phyloP scores from a whole-genome alignment of 176 grass and related monocot genomes.

The Carex kokanica region DNA sequence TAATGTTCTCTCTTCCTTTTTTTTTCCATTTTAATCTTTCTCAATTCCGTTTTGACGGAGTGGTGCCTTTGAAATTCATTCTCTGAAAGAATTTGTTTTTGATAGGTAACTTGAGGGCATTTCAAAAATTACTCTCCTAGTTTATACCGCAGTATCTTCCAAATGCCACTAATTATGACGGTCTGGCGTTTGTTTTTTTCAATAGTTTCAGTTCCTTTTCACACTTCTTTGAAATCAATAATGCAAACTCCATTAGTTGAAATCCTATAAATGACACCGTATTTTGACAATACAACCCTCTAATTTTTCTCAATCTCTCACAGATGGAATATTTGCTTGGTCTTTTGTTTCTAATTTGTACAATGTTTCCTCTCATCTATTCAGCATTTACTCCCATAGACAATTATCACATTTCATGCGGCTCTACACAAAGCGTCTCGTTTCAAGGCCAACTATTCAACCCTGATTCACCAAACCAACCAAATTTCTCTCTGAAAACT shows the following conservation, averaged over 20 bases:
- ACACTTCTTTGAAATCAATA: neutral
- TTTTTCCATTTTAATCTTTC: neutral
- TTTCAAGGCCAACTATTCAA: conserved; percentile 41
- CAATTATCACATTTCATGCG: conserved; percentile 76
- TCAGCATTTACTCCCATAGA: conserved; percentile 71
- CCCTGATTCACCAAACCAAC: conserved; percentile 40
- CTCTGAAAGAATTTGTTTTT: neutral
- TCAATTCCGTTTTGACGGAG: neutral
- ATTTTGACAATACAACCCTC: neutral
- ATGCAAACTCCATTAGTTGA: neutral
- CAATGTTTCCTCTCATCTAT: conserved; percentile 25
- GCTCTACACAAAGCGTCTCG: conserved; percentile 35
- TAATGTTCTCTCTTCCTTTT: neutral
- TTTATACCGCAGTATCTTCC: neutral
- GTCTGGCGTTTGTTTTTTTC: neutral
- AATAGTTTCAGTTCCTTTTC: neutral
- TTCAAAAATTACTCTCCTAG: neutral
- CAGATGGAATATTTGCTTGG: conserved; percentile 14
- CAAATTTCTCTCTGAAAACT: conserved; percentile 27
- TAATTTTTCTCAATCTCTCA: neutral
- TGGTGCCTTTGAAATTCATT: neutral
- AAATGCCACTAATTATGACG: neutral
- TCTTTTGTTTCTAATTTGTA: conserved; percentile 18
- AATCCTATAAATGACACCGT: neutral
- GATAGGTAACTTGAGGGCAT: neutral